A percentile compares a stretch with the other conserved stretches of the same genome.
Evolutionary conservation across 108 stramenopile genomes (phyloP).

Genomic region (Skeletonema costatum): DNA sequence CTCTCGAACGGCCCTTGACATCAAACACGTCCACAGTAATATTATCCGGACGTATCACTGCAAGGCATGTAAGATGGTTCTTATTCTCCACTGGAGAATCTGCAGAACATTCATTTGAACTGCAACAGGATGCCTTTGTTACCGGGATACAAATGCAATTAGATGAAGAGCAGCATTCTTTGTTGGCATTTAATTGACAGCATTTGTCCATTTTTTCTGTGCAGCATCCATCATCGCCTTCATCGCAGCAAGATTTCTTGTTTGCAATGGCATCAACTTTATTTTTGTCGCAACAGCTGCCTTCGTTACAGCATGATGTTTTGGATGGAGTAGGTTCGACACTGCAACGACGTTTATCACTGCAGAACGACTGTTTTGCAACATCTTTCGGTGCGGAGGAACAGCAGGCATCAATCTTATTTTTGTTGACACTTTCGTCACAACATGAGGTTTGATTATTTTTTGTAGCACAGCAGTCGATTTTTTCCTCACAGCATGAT

Average conservation of each 20-base stretch:
- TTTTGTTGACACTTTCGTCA: background rate
- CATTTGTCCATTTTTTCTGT: background rate
- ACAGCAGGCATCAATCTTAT: background rate
- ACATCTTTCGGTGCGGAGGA: background rate
- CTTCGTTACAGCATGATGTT: background rate
- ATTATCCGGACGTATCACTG: slow-evolving; percentile 23
- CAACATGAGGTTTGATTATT: background rate
- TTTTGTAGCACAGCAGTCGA: background rate
- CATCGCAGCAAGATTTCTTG: background rate
- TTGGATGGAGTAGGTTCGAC: background rate
- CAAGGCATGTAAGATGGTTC: slow-evolving; percentile 17
- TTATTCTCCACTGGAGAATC: background rate
- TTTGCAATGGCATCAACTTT: background rate
- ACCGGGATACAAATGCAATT: background rate
- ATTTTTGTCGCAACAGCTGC: no score
- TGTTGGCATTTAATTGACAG: background rate
- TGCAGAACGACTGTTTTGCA: background rate
- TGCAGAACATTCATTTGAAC: background rate
- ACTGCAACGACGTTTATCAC: background rate
- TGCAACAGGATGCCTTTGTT: background rate
- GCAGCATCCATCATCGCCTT: background rate
- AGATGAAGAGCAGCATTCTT: background rate
- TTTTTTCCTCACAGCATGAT: background rate
- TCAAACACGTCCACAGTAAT: slow-evolving; percentile 34
- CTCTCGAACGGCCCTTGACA: slow-evolving; percentile 13